Percentiles rank a stretch among this genome's conserved stretches.
phyloP scores from a whole-genome alignment of 805 yeast genomes.

The Monosporozyma servazzii region DNA sequence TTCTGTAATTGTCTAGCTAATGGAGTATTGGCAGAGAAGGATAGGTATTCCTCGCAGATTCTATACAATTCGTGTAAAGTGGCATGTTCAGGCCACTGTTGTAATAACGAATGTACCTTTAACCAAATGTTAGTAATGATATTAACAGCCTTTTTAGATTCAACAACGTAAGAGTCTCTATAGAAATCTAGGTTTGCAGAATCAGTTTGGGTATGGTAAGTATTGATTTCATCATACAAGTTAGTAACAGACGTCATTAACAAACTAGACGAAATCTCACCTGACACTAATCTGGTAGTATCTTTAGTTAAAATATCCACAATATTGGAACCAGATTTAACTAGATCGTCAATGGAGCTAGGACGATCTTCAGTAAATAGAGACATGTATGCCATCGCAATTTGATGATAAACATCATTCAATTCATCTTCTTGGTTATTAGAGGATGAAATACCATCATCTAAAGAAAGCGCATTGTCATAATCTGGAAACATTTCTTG shows the following conservation, averaged over 20 bases:
- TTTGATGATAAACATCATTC: conserved; percentile 38
- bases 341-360: conserved; percentile 20
- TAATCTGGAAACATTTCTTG: conserved; percentile 77
- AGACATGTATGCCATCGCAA: conserved; percentile 43
- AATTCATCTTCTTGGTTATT: conserved; percentile 17
- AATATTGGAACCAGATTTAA: conserved; percentile 35
- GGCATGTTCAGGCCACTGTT: conserved; percentile 92
- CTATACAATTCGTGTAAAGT: conserved; percentile 61
- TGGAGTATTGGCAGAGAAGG: conserved; percentile 57
- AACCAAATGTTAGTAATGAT: conserved; percentile 38
- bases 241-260: conserved; percentile 32
- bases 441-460: conserved; percentile 12
- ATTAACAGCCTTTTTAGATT: conserved; percentile 49
- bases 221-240: conserved; percentile 29
- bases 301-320: conserved; percentile 22
- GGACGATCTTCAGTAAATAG: conserved; percentile 29
- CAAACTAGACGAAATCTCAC: conserved; percentile 21
- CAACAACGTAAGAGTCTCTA: conserved; percentile 48
- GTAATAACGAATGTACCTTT: conserved; percentile 39
- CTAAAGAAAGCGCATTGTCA: conserved; percentile 40
- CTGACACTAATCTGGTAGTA: conserved; percentile 16
- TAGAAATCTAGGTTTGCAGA: conserved; percentile 46
- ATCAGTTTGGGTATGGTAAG: conserved; percentile 17
- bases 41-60: conserved; percentile 56
- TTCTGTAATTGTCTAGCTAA: conserved; percentile 70